These are phyloP conservation scores for Colletotrichum shisoi DNA, from an alignment of 2,329 filamentous ascomycete species.

Conservation along the genomic window DNA sequence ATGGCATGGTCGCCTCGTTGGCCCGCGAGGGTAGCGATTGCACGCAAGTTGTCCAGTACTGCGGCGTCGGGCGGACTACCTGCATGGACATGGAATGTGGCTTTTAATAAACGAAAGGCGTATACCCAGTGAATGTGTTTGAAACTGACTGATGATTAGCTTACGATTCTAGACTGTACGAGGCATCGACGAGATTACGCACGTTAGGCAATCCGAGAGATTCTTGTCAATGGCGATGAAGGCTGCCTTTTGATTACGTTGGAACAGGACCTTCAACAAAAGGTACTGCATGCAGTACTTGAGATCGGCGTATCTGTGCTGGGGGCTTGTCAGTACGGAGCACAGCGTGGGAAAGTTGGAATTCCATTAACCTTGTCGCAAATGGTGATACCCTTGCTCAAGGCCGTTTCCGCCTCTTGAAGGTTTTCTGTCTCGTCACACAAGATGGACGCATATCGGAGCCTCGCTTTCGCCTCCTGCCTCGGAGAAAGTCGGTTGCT, in stretches of 20 bases:
- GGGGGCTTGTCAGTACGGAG: slow-evolving; percentile 36
- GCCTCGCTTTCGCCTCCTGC: slow-evolving; percentile 71
- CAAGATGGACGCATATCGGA: slow-evolving; percentile 75
- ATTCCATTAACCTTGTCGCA: slow-evolving; percentile 66
- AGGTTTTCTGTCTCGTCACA: slow-evolving; percentile 79
- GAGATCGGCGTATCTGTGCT: slow-evolving; percentile 69
- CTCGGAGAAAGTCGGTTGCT: slow-evolving; percentile 68
- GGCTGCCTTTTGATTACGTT: slow-evolving; percentile 74
- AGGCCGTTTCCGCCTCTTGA: slow-evolving; percentile 73
- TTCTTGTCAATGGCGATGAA: slow-evolving; percentile 75
- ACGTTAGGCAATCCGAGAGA: slow-evolving; percentile 73
- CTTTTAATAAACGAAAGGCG: slow-evolving; percentile 76
- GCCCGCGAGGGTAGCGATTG: slow-evolving; percentile 67
- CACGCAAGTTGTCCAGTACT: slow-evolving; percentile 73
- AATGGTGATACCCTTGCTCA: slow-evolving; percentile 74
- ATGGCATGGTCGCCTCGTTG: slow-evolving; percentile 69
- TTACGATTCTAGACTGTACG: not conserved
- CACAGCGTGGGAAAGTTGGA: not conserved
- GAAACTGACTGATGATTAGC: slow-evolving; percentile 53
- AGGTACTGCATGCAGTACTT: slow-evolving; percentile 82
- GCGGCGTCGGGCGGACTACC: slow-evolving; percentile 67
- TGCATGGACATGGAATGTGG: slow-evolving; percentile 71
- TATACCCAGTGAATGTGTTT: slow-evolving; percentile 78
- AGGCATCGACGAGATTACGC: slow-evolving; percentile 45
- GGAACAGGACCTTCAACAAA: slow-evolving; percentile 73